Conservation (phyloP, 1,284 basidiomycete species). For the Hemileia vastatrix region DNA sequence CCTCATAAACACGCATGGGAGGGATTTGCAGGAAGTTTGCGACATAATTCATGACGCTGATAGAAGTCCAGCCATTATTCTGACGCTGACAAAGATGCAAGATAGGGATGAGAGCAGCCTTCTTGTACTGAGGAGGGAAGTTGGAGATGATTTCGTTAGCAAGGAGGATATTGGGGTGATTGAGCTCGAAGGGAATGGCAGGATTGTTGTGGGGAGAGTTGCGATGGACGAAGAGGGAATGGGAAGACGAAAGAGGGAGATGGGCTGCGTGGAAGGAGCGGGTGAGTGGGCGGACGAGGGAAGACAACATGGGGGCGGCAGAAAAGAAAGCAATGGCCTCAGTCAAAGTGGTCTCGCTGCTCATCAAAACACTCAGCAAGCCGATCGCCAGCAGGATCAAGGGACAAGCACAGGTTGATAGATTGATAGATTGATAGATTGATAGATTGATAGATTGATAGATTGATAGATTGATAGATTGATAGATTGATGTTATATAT, state of each 20-base stretch:
- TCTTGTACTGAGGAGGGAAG: constrained; percentile 96
- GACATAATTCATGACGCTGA: constrained; percentile 97
- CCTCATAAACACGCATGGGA: constrained; percentile 98
- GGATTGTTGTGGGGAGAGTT: constrained; percentile 20
- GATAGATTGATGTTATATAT: background rate
- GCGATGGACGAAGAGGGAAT: constrained; percentile 23
- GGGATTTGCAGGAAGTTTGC: constrained; percentile 71
- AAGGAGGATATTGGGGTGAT: constrained; percentile 28
- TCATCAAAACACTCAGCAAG: constrained; percentile 17
- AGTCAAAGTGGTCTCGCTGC: constrained; percentile 12
- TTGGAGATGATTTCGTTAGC: constrained; percentile 69
- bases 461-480: background rate
- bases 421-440: background rate
- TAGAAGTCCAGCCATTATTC: constrained; percentile 98
- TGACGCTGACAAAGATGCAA: constrained; percentile 94
- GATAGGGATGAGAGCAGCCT: constrained; percentile 84
- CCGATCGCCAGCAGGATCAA: constrained; percentile 13
- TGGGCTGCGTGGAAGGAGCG: no score
- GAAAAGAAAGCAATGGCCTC: no score
- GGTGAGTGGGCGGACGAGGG: no score
- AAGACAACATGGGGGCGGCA: no score
- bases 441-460: background rate
- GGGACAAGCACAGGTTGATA: constrained; percentile 10
- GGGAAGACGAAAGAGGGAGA: no score
- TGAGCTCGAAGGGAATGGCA: constrained; percentile 75